These are phyloP conservation scores for Moricandia moricandioides DNA, from an alignment of 345 rosid genomes.

Conservation along the genomic window DNA sequence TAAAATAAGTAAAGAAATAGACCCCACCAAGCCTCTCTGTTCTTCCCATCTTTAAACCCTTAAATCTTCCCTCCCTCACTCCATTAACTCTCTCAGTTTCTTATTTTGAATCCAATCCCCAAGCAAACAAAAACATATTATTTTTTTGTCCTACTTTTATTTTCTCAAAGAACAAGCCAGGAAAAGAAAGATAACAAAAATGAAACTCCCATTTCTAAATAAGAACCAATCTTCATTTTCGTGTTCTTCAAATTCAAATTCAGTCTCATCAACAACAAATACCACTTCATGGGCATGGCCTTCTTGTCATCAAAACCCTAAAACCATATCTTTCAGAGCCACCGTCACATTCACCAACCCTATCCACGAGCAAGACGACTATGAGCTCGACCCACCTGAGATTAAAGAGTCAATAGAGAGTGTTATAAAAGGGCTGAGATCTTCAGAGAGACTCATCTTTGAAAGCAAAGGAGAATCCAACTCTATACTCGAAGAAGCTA, in stretches of 20 bases:
- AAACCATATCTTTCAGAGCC: slow-evolving; percentile 66
- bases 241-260: slow-evolving; percentile 22
- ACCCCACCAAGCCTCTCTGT: slow-evolving; percentile 32
- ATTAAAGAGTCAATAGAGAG: slow-evolving; percentile 43
- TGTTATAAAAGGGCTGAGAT: slow-evolving; percentile 55
- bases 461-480: slow-evolving; percentile 68
- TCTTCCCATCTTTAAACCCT: slow-evolving; percentile 25
- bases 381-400: slow-evolving; percentile 37
- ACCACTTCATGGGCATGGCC: slow-evolving; percentile 78
- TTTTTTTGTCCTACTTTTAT: slow-evolving; percentile 2
- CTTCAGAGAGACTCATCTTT: slow-evolving; percentile 60
- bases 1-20: slow-evolving; percentile 20
- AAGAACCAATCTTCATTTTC: slow-evolving; percentile 34
- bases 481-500: slow-evolving; percentile 54
- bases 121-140: not conserved
- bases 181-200: slow-evolving; percentile 17
- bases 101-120: slow-evolving; percentile 32
- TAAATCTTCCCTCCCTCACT: slow-evolving; percentile 38
- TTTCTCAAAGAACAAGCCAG: not conserved
- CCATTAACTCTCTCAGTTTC: slow-evolving; percentile 24
- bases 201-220: slow-evolving; percentile 64
- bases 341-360: slow-evolving; percentile 30
- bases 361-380: slow-evolving; percentile 26
- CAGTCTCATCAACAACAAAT: slow-evolving; percentile 35
- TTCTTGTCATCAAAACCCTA: slow-evolving; percentile 67